Evolutionary conservation across 2,329 filamentous ascomycete genomes (phyloP).

Genomic region (Trichoderma sp.): DNA sequence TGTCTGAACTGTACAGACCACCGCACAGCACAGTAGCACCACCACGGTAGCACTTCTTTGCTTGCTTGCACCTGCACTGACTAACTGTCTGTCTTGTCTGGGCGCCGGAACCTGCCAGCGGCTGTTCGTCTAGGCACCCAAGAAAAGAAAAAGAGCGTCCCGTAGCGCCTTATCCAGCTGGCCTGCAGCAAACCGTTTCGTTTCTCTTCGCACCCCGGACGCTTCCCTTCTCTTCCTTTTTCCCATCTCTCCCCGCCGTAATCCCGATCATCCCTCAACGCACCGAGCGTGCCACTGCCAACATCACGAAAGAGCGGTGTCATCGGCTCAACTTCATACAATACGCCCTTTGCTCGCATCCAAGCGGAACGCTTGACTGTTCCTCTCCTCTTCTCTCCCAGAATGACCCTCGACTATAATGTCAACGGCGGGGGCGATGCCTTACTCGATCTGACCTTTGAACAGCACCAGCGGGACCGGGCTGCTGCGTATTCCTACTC

Average conservation of each 20-base stretch:
- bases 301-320: constrained; percentile 48
- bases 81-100: not conserved
- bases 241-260: constrained; percentile 27
- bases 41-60: not conserved
- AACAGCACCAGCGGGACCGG: constrained; percentile 59
- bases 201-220: constrained; percentile 17
- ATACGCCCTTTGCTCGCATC: constrained; percentile 37
- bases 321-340: constrained; percentile 40
- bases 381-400: constrained; percentile 35
- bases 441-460: constrained; percentile 62
- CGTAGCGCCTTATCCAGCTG: constrained; percentile 10
- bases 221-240: constrained; percentile 17
- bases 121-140: constrained; percentile 9
- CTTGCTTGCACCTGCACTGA: not conserved
- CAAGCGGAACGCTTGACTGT: constrained; percentile 33
- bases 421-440: constrained; percentile 56
- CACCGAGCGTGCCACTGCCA: constrained; percentile 26
- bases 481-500: constrained; percentile 41
- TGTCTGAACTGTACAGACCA: not conserved
- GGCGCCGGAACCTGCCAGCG: not conserved
- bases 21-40: not conserved
- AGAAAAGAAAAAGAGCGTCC: not conserved
- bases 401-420: constrained; percentile 63
- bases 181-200: constrained; percentile 24
- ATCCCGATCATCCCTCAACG: constrained; percentile 19